Evolutionary conservation across 176 grass and related monocot species (phyloP).

Genomic region (Melocanna baccifera): DNA sequence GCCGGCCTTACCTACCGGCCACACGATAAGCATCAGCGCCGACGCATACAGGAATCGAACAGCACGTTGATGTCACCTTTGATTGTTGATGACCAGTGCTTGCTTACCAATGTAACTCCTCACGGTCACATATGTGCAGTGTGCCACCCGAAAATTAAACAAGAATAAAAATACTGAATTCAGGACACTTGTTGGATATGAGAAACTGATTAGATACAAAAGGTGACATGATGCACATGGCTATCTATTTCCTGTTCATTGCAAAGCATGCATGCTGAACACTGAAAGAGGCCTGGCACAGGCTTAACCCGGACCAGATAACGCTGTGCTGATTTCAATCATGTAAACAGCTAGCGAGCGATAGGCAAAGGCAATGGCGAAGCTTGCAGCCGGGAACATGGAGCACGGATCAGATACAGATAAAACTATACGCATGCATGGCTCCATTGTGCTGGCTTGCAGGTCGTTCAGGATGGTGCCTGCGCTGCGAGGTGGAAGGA

Average conservation of each 20-base stretch:
- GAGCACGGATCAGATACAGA: neutral
- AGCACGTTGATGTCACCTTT: neutral
- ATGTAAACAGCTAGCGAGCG: neutral
- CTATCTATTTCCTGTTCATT: neutral
- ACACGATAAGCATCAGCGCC: neutral
- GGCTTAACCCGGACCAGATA: neutral
- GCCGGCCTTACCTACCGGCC: neutral
- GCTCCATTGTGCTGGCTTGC: slow-evolving; percentile 18
- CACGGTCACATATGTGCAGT: neutral
- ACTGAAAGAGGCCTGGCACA: neutral
- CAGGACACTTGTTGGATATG: neutral
- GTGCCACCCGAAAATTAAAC: neutral
- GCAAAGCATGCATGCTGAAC: neutral
- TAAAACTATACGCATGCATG: neutral
- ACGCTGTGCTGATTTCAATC: neutral
- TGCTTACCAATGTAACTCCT: neutral
- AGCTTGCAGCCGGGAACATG: neutral
- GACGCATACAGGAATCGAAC: neutral
- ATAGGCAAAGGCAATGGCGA: neutral
- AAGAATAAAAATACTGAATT: neutral
- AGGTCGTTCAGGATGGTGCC: neutral
- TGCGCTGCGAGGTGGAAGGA: neutral
- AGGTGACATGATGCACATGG: neutral
- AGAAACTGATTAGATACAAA: neutral
- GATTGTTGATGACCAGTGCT: neutral